Percentiles rank a stretch among this genome's conserved stretches.
phyloP scores from a whole-genome alignment of 2,329 filamentous ascomycete genomes.

The Aspergillus sp. region DNA sequence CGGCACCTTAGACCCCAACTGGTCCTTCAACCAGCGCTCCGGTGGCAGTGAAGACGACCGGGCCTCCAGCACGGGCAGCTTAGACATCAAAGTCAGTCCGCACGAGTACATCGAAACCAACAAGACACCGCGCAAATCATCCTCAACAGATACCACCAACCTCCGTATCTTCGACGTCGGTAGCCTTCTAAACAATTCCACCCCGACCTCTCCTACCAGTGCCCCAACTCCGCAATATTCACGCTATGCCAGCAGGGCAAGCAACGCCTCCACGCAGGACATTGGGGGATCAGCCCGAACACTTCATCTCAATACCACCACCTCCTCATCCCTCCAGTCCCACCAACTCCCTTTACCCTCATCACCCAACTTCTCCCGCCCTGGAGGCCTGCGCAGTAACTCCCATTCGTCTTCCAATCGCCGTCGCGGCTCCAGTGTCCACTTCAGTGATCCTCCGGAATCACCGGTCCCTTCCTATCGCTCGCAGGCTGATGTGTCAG shows the following conservation, averaged over 20 bases:
- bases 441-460: slow-evolving; percentile 18
- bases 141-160: slow-evolving; percentile 50
- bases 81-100: slow-evolving; percentile 36
- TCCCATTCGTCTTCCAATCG: slow-evolving; percentile 9
- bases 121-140: slow-evolving; percentile 32
- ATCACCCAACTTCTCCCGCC: slow-evolving; percentile 11
- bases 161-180: slow-evolving; percentile 87
- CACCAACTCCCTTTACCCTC: not conserved
- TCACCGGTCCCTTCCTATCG: slow-evolving; percentile 24
- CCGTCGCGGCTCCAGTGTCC: slow-evolving; percentile 19
- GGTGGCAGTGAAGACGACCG: slow-evolving; percentile 30
- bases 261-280: slow-evolving; percentile 37
- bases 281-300: slow-evolving; percentile 29
- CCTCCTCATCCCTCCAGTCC: not conserved
- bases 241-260: slow-evolving; percentile 22
- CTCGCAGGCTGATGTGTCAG: slow-evolving; percentile 20
- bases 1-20: slow-evolving; percentile 33
- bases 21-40: slow-evolving; percentile 33
- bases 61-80: slow-evolving; percentile 32
- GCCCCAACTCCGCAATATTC: not conserved
- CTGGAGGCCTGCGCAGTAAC: slow-evolving; percentile 17
- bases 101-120: slow-evolving; percentile 38
- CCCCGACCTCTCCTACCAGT: not conserved
- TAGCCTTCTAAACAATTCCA: slow-evolving; percentile 57
- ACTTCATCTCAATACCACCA: not conserved